These are phyloP conservation scores for Podospora fimiseda DNA, from an alignment of 495 filamentous ascomycete genomes.

Conservation along the genomic window DNA sequence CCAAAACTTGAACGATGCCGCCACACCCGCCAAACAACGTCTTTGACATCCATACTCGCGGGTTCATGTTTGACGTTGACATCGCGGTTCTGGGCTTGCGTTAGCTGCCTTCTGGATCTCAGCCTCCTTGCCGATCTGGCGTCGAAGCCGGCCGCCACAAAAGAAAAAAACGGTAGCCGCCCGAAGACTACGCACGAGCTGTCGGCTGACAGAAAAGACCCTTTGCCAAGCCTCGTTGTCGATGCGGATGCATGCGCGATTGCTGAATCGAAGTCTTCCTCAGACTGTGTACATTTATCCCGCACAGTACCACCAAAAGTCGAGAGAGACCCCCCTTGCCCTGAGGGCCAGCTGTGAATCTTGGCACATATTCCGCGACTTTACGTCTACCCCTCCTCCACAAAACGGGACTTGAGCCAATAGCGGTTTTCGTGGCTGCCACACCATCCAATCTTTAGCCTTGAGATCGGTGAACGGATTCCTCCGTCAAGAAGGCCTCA, in stretches of 20 bases:
- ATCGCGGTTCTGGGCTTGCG: too few species aligned
- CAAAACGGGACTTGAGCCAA: neutral
- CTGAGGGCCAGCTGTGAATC: neutral
- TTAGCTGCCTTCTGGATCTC: too few species aligned
- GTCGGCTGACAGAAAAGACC: neutral
- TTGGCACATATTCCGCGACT: neutral
- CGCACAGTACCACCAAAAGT: neutral
- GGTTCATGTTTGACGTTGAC: too few species aligned
- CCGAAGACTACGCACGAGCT: neutral
- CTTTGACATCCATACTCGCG: too few species aligned
- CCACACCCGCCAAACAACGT: too few species aligned
- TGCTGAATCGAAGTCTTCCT: too few species aligned
- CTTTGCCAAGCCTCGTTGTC: too few species aligned
- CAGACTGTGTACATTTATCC: neutral
- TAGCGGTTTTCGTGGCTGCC: neutral
- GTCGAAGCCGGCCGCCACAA: neutral
- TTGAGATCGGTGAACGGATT: neutral
- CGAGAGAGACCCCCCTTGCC: neutral
- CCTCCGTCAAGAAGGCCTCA: neutral
- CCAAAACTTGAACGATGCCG: too few species aligned
- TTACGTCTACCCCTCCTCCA: slow-evolving; percentile 4
- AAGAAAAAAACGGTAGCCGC: neutral
- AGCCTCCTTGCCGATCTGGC: slow-evolving; percentile 7
- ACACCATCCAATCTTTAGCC: neutral
- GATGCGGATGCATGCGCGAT: too few species aligned